Evolutionary conservation across 2,329 filamentous ascomycete genomes (phyloP).

Genomic region (Colletotrichum lindemuthianum): DNA sequence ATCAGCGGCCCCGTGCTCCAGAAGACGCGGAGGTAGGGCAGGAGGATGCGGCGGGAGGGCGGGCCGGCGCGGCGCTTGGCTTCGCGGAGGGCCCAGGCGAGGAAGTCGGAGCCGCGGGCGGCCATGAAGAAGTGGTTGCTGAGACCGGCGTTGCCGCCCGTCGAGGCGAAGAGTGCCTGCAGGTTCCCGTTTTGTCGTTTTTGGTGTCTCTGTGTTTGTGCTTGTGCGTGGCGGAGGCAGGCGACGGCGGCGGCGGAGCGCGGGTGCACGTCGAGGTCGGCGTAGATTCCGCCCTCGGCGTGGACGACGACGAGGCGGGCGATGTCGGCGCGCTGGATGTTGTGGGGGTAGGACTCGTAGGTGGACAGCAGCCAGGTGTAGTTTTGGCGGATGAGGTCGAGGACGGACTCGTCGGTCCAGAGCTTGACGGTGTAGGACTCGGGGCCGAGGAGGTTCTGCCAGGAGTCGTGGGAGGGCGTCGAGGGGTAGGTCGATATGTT

Average conservation of each 20-base stretch:
- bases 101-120: conserved; percentile 31
- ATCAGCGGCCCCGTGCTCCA: conserved; percentile 42
- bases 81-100: conserved; percentile 38
- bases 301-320: conserved; percentile 39
- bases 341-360: conserved; percentile 38
- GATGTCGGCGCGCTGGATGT: conserved; percentile 41
- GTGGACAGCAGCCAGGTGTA: conserved; percentile 40
- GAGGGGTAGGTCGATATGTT: conserved; percentile 37
- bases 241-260: conserved; percentile 20
- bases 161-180: conserved; percentile 35
- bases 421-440: conserved; percentile 39
- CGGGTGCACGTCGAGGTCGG: conserved; percentile 40
- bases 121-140: conserved; percentile 44
- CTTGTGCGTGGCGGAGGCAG: conserved; percentile 24
- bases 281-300: conserved; percentile 39
- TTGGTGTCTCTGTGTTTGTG: too few relatives aligned
- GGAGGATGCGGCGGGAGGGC: conserved; percentile 29
- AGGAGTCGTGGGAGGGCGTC: conserved; percentile 27
- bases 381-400: conserved; percentile 31
- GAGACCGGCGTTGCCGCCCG: conserved; percentile 23
- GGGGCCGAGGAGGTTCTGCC: conserved; percentile 35
- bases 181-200: background rate
- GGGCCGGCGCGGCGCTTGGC: conserved; percentile 37
- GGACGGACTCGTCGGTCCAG: conserved; percentile 39
- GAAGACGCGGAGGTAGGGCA: conserved; percentile 40